Conservation (phyloP, 495 filamentous ascomycete species). For the Talaromyces ruber region DNA sequence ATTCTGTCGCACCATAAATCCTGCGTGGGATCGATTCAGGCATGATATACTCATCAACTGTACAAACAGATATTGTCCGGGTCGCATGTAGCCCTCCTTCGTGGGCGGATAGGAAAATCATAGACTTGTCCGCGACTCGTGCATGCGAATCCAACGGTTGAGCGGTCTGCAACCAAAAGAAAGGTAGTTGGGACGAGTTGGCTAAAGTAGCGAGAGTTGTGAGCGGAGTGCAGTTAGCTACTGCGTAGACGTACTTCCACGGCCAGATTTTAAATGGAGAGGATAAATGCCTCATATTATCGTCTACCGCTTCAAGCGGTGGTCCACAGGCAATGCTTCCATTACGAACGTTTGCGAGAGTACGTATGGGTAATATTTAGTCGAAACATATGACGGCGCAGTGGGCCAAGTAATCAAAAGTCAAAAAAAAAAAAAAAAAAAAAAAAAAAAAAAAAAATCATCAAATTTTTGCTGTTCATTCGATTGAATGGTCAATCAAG, state of each 20-base stretch:
- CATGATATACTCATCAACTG: not conserved
- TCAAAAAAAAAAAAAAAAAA: not conserved
- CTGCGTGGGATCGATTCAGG: too few relatives aligned
- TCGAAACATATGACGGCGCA: not conserved
- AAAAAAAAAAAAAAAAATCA: too few relatives aligned
- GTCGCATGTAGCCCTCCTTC: too few relatives aligned
- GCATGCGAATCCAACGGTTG: not conserved
- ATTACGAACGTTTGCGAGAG: not conserved
- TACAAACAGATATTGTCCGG: too few relatives aligned
- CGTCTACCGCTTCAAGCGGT: not conserved
- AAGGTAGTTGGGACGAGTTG: too few relatives aligned
- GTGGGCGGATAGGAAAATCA: not conserved
- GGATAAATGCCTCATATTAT: conserved; percentile 4
- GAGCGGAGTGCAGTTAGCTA: not conserved
- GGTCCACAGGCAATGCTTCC: not conserved
- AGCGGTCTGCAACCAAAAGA: not conserved
- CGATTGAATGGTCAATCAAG: too few relatives aligned
- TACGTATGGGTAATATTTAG: not conserved
- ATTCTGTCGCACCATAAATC: not conserved
- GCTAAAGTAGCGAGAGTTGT: too few relatives aligned
- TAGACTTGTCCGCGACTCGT: not conserved
- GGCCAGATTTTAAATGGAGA: not conserved
- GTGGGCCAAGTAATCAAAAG: not conserved
- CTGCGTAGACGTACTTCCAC: not conserved
- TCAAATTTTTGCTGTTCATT: too few relatives aligned